These are phyloP conservation scores for Geosmithia morbida DNA, from an alignment of 2,329 filamentous ascomycete genomes.

Conservation along the genomic window DNA sequence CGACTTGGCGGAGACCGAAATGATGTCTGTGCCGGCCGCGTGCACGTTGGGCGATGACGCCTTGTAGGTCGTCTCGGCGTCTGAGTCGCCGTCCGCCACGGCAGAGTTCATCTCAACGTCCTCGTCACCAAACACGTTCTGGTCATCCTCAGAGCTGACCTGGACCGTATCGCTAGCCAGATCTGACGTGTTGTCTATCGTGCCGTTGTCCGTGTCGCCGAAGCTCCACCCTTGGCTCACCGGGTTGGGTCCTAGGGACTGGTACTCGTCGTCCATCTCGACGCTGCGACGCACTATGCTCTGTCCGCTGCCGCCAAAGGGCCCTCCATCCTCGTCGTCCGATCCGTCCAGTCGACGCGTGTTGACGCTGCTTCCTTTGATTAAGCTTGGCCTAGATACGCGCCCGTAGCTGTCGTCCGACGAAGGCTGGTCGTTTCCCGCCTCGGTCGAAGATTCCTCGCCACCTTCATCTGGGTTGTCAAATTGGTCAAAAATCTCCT, in stretches of 20 bases:
- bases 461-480: slow-evolving; percentile 35
- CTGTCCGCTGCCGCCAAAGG: slow-evolving; percentile 13
- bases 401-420: slow-evolving; percentile 54
- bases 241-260: slow-evolving; percentile 14
- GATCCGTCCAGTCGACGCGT: slow-evolving; percentile 11
- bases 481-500: slow-evolving; percentile 53
- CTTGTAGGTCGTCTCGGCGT: neutral
- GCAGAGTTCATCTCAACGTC: slow-evolving; percentile 13
- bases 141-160: slow-evolving; percentile 22
- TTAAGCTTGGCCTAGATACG: slow-evolving; percentile 14
- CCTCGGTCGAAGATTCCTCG: slow-evolving; percentile 26
- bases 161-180: slow-evolving; percentile 28
- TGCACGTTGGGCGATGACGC: too few species aligned
- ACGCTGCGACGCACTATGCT: slow-evolving; percentile 30
- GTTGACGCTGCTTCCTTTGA: slow-evolving; percentile 29
- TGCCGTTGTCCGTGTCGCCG: neutral
- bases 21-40: slow-evolving; percentile 11
- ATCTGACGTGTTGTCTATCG: slow-evolving; percentile 8
- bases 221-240: slow-evolving; percentile 16
- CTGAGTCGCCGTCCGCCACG: slow-evolving; percentile 1
- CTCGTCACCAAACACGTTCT: slow-evolving; percentile 1
- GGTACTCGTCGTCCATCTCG: slow-evolving; percentile 20
- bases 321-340: slow-evolving; percentile 13
- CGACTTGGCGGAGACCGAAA: slow-evolving; percentile 20
- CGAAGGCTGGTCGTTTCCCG: slow-evolving; percentile 72